Evolutionary conservation across 306 rosid species (phyloP).

Genomic region (Albizia julibrissin): DNA sequence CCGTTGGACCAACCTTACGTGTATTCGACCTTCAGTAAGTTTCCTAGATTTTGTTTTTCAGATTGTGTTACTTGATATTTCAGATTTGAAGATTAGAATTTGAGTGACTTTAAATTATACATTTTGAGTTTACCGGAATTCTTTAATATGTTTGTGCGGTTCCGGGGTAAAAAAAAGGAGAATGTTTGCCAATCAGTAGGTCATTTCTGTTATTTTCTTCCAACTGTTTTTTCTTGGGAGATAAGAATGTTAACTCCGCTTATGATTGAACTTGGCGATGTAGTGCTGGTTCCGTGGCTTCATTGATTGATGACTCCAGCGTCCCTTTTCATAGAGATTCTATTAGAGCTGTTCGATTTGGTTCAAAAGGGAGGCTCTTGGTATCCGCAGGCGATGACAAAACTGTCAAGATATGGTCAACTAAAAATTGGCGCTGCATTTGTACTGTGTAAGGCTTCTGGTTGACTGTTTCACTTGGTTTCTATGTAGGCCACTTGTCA

Average conservation of each 20-base stretch:
- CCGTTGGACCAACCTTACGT: conserved; percentile 85
- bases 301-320: conserved; percentile 56
- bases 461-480: neutral
- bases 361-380: conserved; percentile 68
- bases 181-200: neutral
- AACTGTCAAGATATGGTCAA: conserved; percentile 79
- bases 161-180: neutral
- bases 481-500: neutral
- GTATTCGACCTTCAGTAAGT: conserved; percentile 75
- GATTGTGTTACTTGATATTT: neutral
- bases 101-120: neutral
- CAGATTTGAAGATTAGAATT: neutral
- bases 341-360: conserved; percentile 76
- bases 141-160: conserved; percentile 1
- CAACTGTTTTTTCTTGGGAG: neutral
- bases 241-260: neutral
- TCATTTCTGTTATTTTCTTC: neutral
- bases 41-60: neutral
- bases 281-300: conserved; percentile 61
- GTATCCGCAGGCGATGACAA: conserved; percentile 94
- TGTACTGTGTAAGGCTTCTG: conserved; percentile 60
- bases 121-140: neutral
- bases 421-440: conserved; percentile 76
- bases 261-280: neutral
- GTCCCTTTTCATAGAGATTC: conserved; percentile 61